phyloP scores from a whole-genome alignment of 371 early-diverging fungal genomes.

The Mucor irregularis region DNA sequence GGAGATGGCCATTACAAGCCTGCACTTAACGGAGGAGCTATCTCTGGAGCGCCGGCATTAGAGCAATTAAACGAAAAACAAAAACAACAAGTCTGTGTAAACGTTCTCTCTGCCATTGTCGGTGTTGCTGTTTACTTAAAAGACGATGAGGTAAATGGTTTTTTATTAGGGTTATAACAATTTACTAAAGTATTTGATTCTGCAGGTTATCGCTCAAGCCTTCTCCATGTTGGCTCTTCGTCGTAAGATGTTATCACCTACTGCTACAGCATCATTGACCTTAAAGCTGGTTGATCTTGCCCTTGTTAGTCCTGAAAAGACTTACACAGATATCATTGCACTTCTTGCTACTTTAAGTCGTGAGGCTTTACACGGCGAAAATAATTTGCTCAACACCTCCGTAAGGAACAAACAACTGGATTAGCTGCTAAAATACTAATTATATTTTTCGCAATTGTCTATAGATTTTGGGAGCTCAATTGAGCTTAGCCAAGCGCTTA shows the following conservation, averaged over 20 bases:
- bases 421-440: conserved; percentile 49
- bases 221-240: conserved; percentile 64
- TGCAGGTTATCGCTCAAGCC: conserved; percentile 59
- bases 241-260: conserved; percentile 50
- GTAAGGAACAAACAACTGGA: conserved; percentile 48
- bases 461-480: conserved; percentile 25
- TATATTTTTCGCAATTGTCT: no score
- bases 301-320: conserved; percentile 49
- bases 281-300: conserved; percentile 62
- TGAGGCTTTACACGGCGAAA: conserved; percentile 42
- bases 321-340: conserved; percentile 56
- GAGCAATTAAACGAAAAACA: conserved; percentile 45
- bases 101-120: conserved; percentile 62
- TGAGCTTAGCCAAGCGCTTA: conserved; percentile 55
- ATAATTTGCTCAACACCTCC: conserved; percentile 46
- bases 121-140: conserved; percentile 63
- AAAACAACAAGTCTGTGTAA: conserved; percentile 57
- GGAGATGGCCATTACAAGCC: background rate
- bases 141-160: conserved; percentile 52
- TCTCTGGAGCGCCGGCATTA: conserved; percentile 31
- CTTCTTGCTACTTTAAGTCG: conserved; percentile 51
- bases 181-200: background rate
- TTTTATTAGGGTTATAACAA: background rate
- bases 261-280: conserved; percentile 54
- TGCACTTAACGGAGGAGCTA: conserved; percentile 22